Conservation (phyloP, 371 early-diverging fungal genomes). For the Massospora cicadina region DNA sequence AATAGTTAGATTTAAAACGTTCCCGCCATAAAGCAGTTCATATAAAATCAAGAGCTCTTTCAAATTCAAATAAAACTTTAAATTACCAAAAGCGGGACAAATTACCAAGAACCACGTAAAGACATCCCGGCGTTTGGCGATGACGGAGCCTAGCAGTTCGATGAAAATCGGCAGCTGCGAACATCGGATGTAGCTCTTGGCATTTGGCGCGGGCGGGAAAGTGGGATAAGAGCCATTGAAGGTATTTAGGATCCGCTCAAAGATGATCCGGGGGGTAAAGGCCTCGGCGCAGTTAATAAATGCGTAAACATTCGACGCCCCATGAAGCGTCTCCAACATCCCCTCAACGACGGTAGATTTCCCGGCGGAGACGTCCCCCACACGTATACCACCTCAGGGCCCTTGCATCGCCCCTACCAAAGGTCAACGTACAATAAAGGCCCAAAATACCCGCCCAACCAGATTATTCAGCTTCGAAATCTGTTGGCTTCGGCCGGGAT, state of each 20-base stretch:
- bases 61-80: too few relatives aligned
- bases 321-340: neutral
- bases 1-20: too few relatives aligned
- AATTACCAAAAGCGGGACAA: too few relatives aligned
- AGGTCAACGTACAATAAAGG: neutral
- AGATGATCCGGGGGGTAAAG: neutral
- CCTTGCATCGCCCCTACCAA: neutral
- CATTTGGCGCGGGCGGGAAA: neutral
- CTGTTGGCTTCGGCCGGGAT: neutral
- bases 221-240: neutral
- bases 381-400: neutral
- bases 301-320: neutral
- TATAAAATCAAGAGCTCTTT: too few relatives aligned
- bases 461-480: neutral
- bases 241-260: neutral
- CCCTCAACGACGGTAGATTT: neutral
- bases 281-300: neutral
- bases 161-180: neutral
- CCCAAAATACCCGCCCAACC: neutral
- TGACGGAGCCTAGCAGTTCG: neutral
- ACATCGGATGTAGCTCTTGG: neutral
- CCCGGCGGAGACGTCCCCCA: neutral
- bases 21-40: too few relatives aligned
- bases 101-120: neutral
- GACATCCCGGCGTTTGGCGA: neutral